Base-by-base conservation (phyloP, 305 asterid genomes). In the Solanum hybrid region DNA sequence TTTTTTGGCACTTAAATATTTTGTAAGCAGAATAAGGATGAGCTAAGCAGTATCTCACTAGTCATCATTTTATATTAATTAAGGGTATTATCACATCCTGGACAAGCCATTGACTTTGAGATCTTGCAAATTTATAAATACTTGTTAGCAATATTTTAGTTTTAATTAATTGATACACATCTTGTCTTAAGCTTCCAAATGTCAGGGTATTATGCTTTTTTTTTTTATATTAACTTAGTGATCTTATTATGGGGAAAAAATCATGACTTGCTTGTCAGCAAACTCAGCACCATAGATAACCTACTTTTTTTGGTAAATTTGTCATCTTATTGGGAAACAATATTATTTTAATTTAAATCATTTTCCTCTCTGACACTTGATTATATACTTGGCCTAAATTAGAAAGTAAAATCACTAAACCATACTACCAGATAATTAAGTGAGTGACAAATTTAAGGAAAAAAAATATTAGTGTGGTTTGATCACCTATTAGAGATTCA, bases 31-130 rank as follows among this genome's bases (percentile, higher is more conserved):
- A 42, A 29, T 46, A 46, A 29, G 29, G 74, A 83, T 46, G 40
- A 46, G 29, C 8, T 46, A 46, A 46, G 40, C 28, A 46, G 36
- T 46, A 83, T 46, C 40, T 83, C 74, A 83, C 29, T 29, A 29
- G 26, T 83, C 37, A 82, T 82, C 73, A 82, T 5, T 74, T 73
- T 26, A 39, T 37, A 87, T 18, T 57, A 61, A 61, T 61, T 61
- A 61, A 16, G 89, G 89, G 33, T 82, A 40, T 80, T 82, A 36
- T 35, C 24, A 40, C 39, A 89, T 89, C 90, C 75, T 39, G 76
- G 92, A 83, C 78, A 90, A 91, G 88, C 42, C 77, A 90, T 92
- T 95, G 94, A 91, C 93, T 93, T 91, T 81, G 29, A 73, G 90
- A 87, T 36, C 35, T 84, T 36, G 34, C 51, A 64, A 3, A 83